phyloP scores from a whole-genome alignment of 176 grass and related monocot genomes.

The Melocanna baccifera region DNA sequence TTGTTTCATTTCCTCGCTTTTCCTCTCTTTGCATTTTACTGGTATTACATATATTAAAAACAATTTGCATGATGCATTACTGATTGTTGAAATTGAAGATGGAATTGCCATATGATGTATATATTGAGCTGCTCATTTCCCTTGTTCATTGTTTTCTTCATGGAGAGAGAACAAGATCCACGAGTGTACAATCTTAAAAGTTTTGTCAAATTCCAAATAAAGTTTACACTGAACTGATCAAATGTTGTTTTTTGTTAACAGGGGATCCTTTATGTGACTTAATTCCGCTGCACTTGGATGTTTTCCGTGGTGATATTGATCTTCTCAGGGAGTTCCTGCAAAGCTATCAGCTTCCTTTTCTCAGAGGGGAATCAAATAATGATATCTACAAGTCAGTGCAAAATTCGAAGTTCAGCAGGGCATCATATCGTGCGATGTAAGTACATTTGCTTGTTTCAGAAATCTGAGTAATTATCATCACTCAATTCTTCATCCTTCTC shows the following conservation, averaged over 20 bases:
- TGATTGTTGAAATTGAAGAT: conserved; percentile 16
- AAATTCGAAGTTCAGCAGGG: conserved; percentile 62
- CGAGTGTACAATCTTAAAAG: neutral
- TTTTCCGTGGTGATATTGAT: conserved; percentile 69
- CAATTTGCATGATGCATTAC: neutral
- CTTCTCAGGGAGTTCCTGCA: conserved; percentile 70
- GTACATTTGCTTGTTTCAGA: conserved; percentile 16
- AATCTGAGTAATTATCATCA: neutral
- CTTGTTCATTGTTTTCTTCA: neutral
- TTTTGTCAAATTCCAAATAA: neutral
- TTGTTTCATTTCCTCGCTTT: too few species aligned
- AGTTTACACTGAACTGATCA: neutral
- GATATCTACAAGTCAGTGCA: conserved; percentile 20
- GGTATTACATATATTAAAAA: too few species aligned
- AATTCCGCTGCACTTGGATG: conserved; percentile 90
- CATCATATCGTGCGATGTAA: conserved; percentile 79
- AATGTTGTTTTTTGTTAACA: conserved; percentile 30
- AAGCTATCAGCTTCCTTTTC: conserved; percentile 76
- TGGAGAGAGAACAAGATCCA: neutral
- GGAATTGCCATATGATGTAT: neutral
- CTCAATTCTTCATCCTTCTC: neutral
- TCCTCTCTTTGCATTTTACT: too few species aligned
- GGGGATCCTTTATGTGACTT: conserved; percentile 88
- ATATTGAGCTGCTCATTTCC: neutral
- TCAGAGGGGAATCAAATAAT: conserved; percentile 35